Conservation (phyloP, 352 stramenopile species). For the Thraustotheca clavata region DNA sequence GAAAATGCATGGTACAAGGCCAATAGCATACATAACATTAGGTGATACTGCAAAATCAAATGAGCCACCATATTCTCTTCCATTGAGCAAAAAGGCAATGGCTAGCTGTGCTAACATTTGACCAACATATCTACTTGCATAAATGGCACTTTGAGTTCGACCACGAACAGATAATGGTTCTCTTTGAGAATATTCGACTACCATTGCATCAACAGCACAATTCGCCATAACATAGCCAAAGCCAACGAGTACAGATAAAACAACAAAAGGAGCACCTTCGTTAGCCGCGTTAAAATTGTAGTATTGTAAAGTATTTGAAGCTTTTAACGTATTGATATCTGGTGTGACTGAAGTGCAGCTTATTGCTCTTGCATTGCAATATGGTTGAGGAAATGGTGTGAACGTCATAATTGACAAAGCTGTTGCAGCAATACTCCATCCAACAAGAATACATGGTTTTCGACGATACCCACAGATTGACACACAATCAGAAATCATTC, state of each 20-base stretch:
- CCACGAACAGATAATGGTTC: constrained; percentile 29
- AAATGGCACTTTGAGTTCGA: constrained; percentile 35
- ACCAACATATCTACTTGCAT: constrained; percentile 30
- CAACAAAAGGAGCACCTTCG: constrained; percentile 24
- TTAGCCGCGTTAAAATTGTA: constrained; percentile 32
- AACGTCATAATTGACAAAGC: neutral
- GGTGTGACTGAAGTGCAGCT: neutral
- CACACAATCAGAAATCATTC: constrained; percentile 51
- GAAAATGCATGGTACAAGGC: constrained; percentile 29
- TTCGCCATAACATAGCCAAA: constrained; percentile 36
- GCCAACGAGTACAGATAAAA: constrained; percentile 37
- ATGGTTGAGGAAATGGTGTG: neutral
- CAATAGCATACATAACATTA: constrained; percentile 33
- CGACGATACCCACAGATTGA: constrained; percentile 50
- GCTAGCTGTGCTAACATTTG: neutral
- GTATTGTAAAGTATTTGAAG: neutral
- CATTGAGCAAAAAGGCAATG: constrained; percentile 42
- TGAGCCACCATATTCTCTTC: constrained; percentile 35
- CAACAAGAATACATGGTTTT: constrained; percentile 21
- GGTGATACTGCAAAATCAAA: constrained; percentile 45
- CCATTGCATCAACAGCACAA: constrained; percentile 30
- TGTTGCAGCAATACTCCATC: constrained; percentile 29
- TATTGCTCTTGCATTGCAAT: neutral
- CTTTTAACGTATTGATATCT: neutral
- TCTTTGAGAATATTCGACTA: constrained; percentile 37